Evolutionary conservation across 306 rosid species (phyloP).

Genomic region (Gleditsia sinensis): DNA sequence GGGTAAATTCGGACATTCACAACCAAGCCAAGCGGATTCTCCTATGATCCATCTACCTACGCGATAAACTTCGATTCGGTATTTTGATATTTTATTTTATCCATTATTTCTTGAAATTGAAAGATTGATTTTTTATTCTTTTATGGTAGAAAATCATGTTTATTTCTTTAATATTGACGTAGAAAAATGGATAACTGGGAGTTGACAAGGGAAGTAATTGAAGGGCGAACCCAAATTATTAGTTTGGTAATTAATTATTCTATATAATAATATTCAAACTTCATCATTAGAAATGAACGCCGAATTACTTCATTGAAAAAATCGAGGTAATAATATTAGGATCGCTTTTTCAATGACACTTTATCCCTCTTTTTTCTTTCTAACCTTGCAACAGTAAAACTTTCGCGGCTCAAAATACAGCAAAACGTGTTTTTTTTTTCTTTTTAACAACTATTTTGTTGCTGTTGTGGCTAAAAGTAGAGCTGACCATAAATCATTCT

Average conservation of each 20-base stretch:
- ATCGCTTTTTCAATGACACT: not conserved
- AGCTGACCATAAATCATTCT: too few relatives aligned
- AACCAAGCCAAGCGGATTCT: not conserved
- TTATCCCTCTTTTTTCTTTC: too few relatives aligned
- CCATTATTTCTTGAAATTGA: not conserved
- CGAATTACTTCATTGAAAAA: not conserved
- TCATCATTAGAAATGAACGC: not conserved
- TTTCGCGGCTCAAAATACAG: too few relatives aligned
- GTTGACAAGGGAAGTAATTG: not conserved
- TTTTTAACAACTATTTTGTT: too few relatives aligned
- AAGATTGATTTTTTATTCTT: not conserved
- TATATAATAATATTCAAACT: not conserved
- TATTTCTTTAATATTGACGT: not conserved
- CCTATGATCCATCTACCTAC: not conserved
- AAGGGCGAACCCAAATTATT: not conserved
- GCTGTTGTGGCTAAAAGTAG: too few relatives aligned
- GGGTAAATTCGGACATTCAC: not conserved
- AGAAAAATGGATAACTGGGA: not conserved
- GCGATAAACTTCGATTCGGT: not conserved
- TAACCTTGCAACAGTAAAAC: too few relatives aligned
- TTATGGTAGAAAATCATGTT: not conserved
- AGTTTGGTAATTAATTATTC: not conserved
- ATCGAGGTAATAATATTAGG: not conserved
- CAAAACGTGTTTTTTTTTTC: too few relatives aligned
- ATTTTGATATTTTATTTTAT: not conserved